phyloP scores from a whole-genome alignment of 2,329 filamentous ascomycete genomes.

The Aspergillus oerlinghausenensis region DNA sequence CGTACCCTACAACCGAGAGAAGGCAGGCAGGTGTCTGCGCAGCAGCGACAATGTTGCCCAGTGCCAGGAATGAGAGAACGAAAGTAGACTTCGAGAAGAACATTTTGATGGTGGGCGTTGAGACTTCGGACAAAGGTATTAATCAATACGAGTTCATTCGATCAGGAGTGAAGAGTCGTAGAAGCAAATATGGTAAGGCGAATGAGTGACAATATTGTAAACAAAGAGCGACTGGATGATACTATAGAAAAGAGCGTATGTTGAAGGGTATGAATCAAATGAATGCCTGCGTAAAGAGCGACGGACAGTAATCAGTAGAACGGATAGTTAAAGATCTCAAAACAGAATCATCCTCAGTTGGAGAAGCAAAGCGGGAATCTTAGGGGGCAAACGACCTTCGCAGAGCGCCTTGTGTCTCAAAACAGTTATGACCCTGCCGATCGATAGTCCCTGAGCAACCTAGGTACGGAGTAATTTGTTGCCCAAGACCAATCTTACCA shows the following conservation, averaged over 20 bases:
- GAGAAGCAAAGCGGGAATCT: conserved; percentile 14
- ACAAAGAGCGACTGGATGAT: conserved; percentile 12
- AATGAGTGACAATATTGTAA: conserved; percentile 1
- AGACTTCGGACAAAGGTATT: conserved; percentile 2
- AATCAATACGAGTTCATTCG: conserved; percentile 1
- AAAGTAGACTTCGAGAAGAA: conserved; percentile 42
- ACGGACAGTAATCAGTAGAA: conserved; percentile 15
- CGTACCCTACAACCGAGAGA: conserved; percentile 48
- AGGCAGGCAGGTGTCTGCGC: conserved; percentile 49
- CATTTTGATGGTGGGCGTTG: conserved; percentile 32
- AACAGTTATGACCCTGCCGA: conserved; percentile 8
- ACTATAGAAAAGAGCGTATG: conserved; percentile 2
- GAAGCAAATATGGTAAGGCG: background rate
- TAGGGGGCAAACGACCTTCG: conserved; percentile 4
- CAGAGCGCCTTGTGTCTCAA: conserved; percentile 8
- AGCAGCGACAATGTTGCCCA: conserved; percentile 40
- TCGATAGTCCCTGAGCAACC: background rate
- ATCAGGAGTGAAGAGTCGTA: conserved; percentile 8
- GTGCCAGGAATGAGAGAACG: conserved; percentile 42
- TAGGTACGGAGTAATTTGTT: background rate
- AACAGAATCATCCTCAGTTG: conserved; percentile 11
- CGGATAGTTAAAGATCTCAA: conserved; percentile 8
- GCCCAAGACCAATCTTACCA: background rate
- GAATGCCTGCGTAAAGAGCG: conserved; percentile 13
- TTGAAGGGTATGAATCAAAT: conserved; percentile 4